These are phyloP conservation scores for Aegilops tauschii DNA, from an alignment of 176 grass and related monocot genomes.

Conservation along the genomic window DNA sequence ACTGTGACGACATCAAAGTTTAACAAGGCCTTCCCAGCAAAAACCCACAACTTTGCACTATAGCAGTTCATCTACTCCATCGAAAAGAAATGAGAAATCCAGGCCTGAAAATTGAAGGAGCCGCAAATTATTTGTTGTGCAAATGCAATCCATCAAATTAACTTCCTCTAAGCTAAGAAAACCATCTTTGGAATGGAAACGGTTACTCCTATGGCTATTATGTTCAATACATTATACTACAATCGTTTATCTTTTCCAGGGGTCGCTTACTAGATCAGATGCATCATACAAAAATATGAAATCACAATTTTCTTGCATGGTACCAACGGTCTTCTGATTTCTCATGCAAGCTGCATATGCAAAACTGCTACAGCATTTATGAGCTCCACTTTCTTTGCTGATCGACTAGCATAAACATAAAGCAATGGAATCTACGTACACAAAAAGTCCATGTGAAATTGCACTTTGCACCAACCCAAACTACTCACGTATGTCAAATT, in stretches of 20 bases:
- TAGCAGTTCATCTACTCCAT: slow-evolving; percentile 15
- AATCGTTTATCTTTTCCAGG: background rate
- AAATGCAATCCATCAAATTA: slow-evolving; percentile 7
- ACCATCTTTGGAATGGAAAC: slow-evolving; percentile 1
- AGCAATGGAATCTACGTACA: background rate
- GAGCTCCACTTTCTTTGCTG: background rate
- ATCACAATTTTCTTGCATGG: background rate
- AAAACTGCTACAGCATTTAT: background rate
- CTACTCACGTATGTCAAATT: background rate
- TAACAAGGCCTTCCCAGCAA: background rate
- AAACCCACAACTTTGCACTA: slow-evolving; percentile 19
- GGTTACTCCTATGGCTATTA: background rate
- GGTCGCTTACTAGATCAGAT: background rate
- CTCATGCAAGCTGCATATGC: background rate
- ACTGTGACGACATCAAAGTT: slow-evolving; percentile 3
- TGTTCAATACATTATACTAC: background rate
- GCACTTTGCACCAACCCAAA: background rate
- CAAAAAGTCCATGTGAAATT: slow-evolving; percentile 3
- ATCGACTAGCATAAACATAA: background rate
- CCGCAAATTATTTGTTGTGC: slow-evolving; percentile 1
- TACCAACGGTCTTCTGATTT: background rate
- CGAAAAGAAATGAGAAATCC: slow-evolving; percentile 3
- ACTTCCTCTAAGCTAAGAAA: background rate
- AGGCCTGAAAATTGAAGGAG: slow-evolving; percentile 14
- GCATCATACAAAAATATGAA: background rate